These are phyloP conservation scores for Prunus campanulata DNA, from an alignment of 306 rosid species.

Conservation along the genomic window DNA sequence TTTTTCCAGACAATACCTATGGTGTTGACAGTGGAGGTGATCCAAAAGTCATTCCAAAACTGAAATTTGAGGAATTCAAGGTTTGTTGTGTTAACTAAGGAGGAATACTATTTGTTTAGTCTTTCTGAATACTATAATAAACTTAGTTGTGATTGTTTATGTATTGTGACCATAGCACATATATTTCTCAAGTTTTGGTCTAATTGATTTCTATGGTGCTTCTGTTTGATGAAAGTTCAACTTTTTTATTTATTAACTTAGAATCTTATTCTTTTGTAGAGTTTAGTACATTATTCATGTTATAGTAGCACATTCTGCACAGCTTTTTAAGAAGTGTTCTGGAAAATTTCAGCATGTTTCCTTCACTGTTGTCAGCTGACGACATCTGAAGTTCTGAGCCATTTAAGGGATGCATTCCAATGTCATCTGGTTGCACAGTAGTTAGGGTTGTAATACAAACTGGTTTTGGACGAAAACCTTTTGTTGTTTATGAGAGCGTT, in stretches of 20 bases:
- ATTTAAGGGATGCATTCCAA: background rate
- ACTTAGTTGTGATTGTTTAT: background rate
- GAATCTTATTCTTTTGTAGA: background rate
- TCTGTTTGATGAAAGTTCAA: background rate
- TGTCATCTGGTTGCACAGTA: background rate
- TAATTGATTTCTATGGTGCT: background rate
- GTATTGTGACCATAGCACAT: background rate
- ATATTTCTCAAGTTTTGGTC: background rate
- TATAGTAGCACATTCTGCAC: background rate
- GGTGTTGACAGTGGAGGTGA: conserved; percentile 99
- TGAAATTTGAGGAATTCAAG: conserved; percentile 87
- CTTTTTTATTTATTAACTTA: background rate
- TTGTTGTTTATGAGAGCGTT: background rate
- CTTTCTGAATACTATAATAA: background rate
- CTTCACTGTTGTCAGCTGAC: background rate
- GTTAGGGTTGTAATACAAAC: background rate
- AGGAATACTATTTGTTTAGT: background rate
- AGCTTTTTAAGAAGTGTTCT: background rate
- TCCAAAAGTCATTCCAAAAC: conserved; percentile 84
- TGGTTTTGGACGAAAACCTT: background rate
- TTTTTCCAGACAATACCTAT: conserved; percentile 89
- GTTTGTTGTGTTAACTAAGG: conserved; percentile 35
- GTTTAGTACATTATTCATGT: background rate
- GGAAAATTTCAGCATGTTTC: background rate
- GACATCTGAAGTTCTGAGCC: background rate